Evolutionary conservation across 2,329 filamentous ascomycete species (phyloP), one percentile per base, ranked within the genome.

Genomic region (Plectosphaerella plurivora): DNA sequence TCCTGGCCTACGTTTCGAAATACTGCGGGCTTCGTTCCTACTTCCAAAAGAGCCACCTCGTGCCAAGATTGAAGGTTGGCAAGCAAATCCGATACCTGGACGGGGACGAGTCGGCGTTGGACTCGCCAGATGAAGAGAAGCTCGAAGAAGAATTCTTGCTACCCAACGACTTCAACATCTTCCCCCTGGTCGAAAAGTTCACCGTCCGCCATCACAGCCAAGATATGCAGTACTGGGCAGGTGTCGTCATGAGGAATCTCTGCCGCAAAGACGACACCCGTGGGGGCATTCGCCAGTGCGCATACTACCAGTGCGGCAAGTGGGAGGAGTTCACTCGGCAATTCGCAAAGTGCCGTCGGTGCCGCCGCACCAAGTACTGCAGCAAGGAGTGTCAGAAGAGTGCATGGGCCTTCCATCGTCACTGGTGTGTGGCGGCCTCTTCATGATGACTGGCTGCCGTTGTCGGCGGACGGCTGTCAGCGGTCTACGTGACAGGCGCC

Each of bases 341-440:
- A 67, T 99, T 99, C 70, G 94, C 94, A 61, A 99, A 99, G 73
- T 99, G 94, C 73, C 87, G 94, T 59, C 87, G 94, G 59, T 99
- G 94, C 74, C 86, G 94, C 61, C 86, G 94, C 59, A 99, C 94
- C 56, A 99, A 99, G 71, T 97, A 97, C 75, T 99, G 94, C 84
- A 97, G 92, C 81, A 99, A 99, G 73, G 94, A 99, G 71, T 99
- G 94, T 72, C 94, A 99, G 73, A 97, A 97, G 78, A 95, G 90
- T 62, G 95, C 94, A 10, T 99, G 94, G 94, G 91, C 94, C 25
- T 97, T 91, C 72, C 94, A 99, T 68, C 86, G 94, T 55, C 95
- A 97, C 73, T 99, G 94, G 94, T 99, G 94, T 68, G 87, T 94
- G 53, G 86, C 87, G 54, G 89, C 89, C 48, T 74, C 79, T 35